Percentiles rank a stretch among this genome's conserved stretches.
Evolutionary conservation across 2,329 filamentous ascomycete genomes (phyloP).

Genomic region (Geosmithia morbida): DNA sequence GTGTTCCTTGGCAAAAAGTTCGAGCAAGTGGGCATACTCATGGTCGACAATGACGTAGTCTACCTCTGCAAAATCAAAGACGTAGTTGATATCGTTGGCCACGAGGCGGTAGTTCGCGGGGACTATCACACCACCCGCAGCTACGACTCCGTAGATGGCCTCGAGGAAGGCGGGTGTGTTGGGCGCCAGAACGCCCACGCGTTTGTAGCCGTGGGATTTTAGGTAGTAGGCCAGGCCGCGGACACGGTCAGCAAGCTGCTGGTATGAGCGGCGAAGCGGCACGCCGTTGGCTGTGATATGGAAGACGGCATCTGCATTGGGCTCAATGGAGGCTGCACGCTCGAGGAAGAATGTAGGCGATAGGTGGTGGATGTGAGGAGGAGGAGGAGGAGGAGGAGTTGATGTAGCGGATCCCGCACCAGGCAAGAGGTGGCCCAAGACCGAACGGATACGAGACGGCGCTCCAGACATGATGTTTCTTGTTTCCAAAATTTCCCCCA

Average conservation of each 20-base stretch:
- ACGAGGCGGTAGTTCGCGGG: constrained; percentile 53
- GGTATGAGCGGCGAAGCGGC: constrained; percentile 62
- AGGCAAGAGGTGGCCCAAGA: constrained; percentile 35
- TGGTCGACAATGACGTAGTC: constrained; percentile 78
- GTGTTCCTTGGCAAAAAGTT: constrained; percentile 45
- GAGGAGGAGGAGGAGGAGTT: constrained; percentile 21
- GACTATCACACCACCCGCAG: constrained; percentile 66
- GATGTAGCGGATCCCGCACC: no score
- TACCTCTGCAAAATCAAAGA: constrained; percentile 75
- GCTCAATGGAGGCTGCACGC: constrained; percentile 77
- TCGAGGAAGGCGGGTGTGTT: constrained; percentile 95
- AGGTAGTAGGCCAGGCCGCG: constrained; percentile 81
- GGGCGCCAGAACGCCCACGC: constrained; percentile 74
- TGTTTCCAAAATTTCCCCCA: not conserved
- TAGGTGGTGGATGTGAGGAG: constrained; percentile 56
- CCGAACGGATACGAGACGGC: constrained; percentile 42
- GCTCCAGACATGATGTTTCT: constrained; percentile 44
- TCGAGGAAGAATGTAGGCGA: constrained; percentile 81
- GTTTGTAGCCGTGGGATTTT: constrained; percentile 54
- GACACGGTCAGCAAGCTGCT: constrained; percentile 72
- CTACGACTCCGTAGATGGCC: constrained; percentile 74
- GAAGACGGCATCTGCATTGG: constrained; percentile 69
- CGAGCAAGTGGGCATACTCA: constrained; percentile 62
- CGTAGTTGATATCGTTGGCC: constrained; percentile 75
- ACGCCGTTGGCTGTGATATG: constrained; percentile 70